Base-by-base conservation (phyloP, 805 yeast species). In the Candida sanyiensis region DNA sequence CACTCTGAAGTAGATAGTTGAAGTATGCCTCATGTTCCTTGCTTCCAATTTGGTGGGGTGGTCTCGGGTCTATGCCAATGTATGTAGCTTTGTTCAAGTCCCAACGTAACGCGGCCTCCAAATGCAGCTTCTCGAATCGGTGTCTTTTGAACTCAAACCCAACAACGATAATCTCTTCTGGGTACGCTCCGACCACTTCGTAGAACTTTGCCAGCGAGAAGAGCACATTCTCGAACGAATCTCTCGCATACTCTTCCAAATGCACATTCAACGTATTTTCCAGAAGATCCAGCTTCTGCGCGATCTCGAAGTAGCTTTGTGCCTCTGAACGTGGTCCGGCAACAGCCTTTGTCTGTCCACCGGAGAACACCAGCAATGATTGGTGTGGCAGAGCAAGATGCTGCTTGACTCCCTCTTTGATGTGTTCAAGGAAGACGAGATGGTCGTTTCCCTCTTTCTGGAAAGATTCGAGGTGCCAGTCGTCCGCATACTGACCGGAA, bases 211-310 rank as follows among this genome's bases (percentile, higher is more conserved):
- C 64, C 2, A 81, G 47, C 46, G 82, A 75, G 56, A 75, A 83
- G 3, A 83, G 43, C 6, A 84, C 72, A 56, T 85, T 85, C 52
- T 85, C 94, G 53, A 80, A 80, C 2, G 93, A 83, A 57, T 85
- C 95, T 28, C 86, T 61, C 0, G 95, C 87, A 54, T 58, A 80
- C 48, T 82, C 89, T 51, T 85, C 95, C 1, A 77, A 60, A 6
- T 64, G 44, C 1, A 80, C 58, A 20, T 54, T 47, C 5, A n/a
- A 13, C 4, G 18, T 28, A 3, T 39, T 38, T 3, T 30, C 32
- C 3, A 44, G 8, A 4, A 40, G 28, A 39, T 46, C 41, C 35
- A 75, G 46, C 11, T 58, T 52, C 25, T 50, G 28, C 1, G 75
- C 71, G 16, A 78, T 60, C 12, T 65, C 50, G 38, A 63, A 68